These are phyloP conservation scores for Penicillium sp. DNA, from an alignment of 2,329 filamentous ascomycete species.

Conservation along the genomic window DNA sequence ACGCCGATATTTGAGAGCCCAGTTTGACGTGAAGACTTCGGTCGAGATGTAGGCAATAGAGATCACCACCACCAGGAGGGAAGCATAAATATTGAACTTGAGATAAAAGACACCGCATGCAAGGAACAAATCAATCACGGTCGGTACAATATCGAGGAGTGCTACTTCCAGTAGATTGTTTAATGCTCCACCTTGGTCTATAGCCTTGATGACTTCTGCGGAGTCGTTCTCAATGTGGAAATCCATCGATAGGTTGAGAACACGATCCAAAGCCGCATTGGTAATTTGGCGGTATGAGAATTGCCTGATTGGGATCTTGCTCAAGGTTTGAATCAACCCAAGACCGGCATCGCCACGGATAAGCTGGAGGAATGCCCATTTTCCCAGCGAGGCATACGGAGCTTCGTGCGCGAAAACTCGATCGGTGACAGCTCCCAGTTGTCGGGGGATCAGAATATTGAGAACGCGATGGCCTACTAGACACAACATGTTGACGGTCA, in stretches of 20 bases:
- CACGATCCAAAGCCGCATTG: slow-evolving; percentile 61
- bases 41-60: slow-evolving; percentile 52
- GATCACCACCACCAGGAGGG: slow-evolving; percentile 46
- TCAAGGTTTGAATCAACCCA: neutral
- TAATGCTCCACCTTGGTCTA: neutral
- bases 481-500: neutral
- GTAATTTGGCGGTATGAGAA: slow-evolving; percentile 58
- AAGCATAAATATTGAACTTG: slow-evolving; percentile 61
- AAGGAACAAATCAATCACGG: neutral
- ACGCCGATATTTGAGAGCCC: slow-evolving; percentile 41
- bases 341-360: neutral
- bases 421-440: neutral
- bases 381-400: neutral
- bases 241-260: slow-evolving; percentile 53
- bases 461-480: neutral
- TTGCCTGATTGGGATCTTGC: slow-evolving; percentile 51
- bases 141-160: neutral
- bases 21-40: slow-evolving; percentile 39
- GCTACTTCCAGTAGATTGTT: neutral
- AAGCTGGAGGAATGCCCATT: neutral
- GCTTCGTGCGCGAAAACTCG: neutral
- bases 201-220: neutral
- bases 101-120: slow-evolving; percentile 48
- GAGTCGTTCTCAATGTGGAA: neutral
- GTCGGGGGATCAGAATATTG: neutral